phyloP scores from a whole-genome alignment of 1,284 basidiomycete species.

The Pulchroboletus neoregius region DNA sequence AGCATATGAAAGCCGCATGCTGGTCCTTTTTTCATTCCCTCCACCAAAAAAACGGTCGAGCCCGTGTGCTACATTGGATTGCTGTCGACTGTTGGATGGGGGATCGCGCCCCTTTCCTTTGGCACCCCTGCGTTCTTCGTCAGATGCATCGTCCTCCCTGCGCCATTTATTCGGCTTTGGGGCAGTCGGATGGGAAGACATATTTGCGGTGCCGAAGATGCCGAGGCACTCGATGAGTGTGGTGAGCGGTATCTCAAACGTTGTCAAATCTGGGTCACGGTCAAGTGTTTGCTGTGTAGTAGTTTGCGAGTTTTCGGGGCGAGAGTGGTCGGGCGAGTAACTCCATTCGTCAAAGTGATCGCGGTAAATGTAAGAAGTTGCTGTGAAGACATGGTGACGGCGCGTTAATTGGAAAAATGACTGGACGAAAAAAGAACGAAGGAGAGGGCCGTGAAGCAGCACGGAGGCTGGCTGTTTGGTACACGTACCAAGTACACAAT shows the following conservation, averaged over 20 bases:
- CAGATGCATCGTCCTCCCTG: slow-evolving; percentile 47
- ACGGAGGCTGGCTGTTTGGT: slow-evolving; percentile 6
- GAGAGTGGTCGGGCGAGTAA: slow-evolving; percentile 17
- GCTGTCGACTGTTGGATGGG: slow-evolving; percentile 8
- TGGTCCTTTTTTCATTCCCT: slow-evolving; percentile 62
- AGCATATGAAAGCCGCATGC: slow-evolving; percentile 80
- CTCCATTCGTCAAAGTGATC: slow-evolving; percentile 74
- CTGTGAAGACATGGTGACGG: slow-evolving; percentile 39
- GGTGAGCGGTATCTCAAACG: slow-evolving; percentile 80
- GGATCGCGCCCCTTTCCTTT: slow-evolving; percentile 21
- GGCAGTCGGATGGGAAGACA: slow-evolving; percentile 28
- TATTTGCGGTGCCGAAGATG: slow-evolving; percentile 80
- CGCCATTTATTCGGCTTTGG: slow-evolving; percentile 45
- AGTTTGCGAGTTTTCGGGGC: slow-evolving; percentile 21
- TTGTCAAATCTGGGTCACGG: slow-evolving; percentile 32
- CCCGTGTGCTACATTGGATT: slow-evolving; percentile 15
- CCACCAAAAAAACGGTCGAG: slow-evolving; percentile 52
- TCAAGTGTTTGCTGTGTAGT: slow-evolving; percentile 11
- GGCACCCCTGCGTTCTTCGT: slow-evolving; percentile 33
- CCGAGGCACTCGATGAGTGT: slow-evolving; percentile 87
- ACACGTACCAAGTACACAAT: slow-evolving; percentile 66
- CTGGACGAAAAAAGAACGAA: background rate
- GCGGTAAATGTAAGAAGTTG: slow-evolving; percentile 80
- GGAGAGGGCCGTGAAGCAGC: background rate
- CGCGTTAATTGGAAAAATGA: background rate